Conservation (phyloP, 768 basidiomycete species). For the Russula foetens region DNA sequence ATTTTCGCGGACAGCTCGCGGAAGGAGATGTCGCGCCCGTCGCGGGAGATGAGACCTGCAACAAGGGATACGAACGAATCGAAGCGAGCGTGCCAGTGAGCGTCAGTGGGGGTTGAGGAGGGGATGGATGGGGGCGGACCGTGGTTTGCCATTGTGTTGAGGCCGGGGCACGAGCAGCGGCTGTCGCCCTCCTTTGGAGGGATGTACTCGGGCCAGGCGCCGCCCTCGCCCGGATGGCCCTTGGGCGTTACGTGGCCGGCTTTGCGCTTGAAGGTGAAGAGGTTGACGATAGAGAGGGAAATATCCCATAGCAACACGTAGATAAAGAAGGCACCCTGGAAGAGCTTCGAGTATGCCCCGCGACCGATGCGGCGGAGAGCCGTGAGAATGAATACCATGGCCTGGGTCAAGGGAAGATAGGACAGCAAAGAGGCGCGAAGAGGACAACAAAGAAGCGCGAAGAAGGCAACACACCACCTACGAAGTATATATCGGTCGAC, state of each 20-base stretch:
- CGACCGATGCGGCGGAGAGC: constrained; percentile 16
- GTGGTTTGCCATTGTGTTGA: constrained; percentile 81
- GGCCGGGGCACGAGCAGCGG: constrained; percentile 61
- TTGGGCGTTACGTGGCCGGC: constrained; percentile 48
- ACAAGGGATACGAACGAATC: too few species aligned
- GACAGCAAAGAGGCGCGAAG: too few species aligned
- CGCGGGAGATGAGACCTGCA: constrained; percentile 40
- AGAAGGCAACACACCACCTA: too few species aligned
- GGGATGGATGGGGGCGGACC: constrained; percentile 33
- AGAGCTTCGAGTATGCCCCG: not conserved
- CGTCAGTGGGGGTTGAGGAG: too few species aligned
- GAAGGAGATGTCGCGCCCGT: constrained; percentile 65
- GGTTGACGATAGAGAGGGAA: constrained; percentile 42
- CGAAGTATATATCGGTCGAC: not conserved
- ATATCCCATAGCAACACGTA: constrained; percentile 44
- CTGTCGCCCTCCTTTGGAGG: constrained; percentile 56
- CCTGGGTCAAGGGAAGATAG: not conserved
- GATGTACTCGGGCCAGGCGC: constrained; percentile 61
- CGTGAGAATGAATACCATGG: constrained; percentile 7
- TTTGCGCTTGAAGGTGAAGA: constrained; percentile 40
- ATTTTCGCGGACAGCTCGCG: constrained; percentile 31
- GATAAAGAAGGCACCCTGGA: constrained; percentile 1
- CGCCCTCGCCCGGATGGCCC: constrained; percentile 48
- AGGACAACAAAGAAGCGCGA: too few species aligned
- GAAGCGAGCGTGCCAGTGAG: too few species aligned